Evolutionary conservation across 768 basidiomycete species (phyloP), one percentile per base, ranked within the genome.

Genomic region (Leccinum ochraceum): DNA sequence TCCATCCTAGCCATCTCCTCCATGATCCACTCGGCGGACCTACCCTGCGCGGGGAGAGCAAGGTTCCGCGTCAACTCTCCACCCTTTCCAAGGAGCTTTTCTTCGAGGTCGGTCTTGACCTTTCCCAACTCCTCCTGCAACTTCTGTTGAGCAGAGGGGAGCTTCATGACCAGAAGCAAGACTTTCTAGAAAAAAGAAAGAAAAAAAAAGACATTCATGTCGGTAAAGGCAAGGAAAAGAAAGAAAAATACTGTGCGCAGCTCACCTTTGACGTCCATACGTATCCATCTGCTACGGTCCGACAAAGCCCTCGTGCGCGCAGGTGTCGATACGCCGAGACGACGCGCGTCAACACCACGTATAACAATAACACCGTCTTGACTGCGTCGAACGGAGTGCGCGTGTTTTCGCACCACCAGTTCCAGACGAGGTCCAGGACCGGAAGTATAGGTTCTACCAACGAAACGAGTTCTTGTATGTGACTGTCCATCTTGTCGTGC

Each of bases 1-100:
- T 94, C 90, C 89, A 94, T 93, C 66, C 79, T 83, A 24, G 84
- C 82, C 89, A 94, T 92, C 70, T 93, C 89, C 8, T 78, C 79
- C 20, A 86, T 61, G 62, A 95, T 90, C 89, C 89, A 91, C 61
- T 88, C 88, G 8, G 82, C 61, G 0, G 86, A 77, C 63, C 85
- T 80, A 14, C 93, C 91, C 28, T 83, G 74, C 1, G 76, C 75
- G 0, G 93, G 92, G 0, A 95, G 77, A 2, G 81, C 66, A 2
- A 91, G 79, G 69, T 94, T 84, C 4, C 90, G 82, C 1, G 82
- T 77, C 6, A 93, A 84, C 20, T 80, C 77, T 3, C 81, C 78
- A 1, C 84, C 88, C 54, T 85, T 80, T 0, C 88, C 88, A 1
- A 93, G 76, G 44, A 95, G 81, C 62, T 83, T 84, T 64, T 77